These are phyloP conservation scores for Magnolia officinalis DNA, from an alignment of 164 flowering plant species.

Conservation along the genomic window DNA sequence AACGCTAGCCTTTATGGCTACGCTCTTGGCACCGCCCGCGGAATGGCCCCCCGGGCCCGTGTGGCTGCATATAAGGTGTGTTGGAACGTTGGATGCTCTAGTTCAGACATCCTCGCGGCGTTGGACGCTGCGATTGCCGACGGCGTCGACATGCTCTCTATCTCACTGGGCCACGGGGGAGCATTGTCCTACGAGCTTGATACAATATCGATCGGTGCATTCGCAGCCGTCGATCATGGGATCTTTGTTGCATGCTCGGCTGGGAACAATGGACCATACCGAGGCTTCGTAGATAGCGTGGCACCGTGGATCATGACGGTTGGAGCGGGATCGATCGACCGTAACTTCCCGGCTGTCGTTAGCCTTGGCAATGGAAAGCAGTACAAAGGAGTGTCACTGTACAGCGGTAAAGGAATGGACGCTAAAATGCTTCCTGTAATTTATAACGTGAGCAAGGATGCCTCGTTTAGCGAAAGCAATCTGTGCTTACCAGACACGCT, in stretches of 20 bases:
- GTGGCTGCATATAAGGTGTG: constrained; percentile 79
- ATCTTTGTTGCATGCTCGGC: constrained; percentile 81
- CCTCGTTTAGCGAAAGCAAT: constrained; percentile 22
- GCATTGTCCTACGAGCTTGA: constrained; percentile 57
- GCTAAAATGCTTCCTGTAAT: constrained; percentile 35
- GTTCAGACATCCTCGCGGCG: constrained; percentile 74
- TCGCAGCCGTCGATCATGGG: constrained; percentile 72
- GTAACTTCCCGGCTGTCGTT: constrained; percentile 75
- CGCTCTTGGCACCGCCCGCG: constrained; percentile 78
- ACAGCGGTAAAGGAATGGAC: constrained; percentile 73
- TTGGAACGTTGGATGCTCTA: constrained; percentile 63
- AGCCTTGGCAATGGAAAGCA: constrained; percentile 39
- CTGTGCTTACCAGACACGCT: constrained; percentile 73
- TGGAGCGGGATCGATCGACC: constrained; percentile 82
- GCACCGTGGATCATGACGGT: constrained; percentile 95
- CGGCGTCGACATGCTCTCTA: constrained; percentile 77
- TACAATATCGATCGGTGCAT: constrained; percentile 72
- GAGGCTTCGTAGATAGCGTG: constrained; percentile 48
- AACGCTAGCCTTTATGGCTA: constrained; percentile 74
- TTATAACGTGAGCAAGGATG: constrained; percentile 28
- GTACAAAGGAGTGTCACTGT: constrained; percentile 61
- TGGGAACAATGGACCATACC: constrained; percentile 73
- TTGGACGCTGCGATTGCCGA: constrained; percentile 68
- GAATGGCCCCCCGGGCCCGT: constrained; percentile 70
- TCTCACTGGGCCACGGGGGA: constrained; percentile 83